Percentiles rank a stretch among this genome's conserved stretches.
Conservation (phyloP, 2,329 filamentous ascomycete species). For the Metarhizium rileyi region DNA sequence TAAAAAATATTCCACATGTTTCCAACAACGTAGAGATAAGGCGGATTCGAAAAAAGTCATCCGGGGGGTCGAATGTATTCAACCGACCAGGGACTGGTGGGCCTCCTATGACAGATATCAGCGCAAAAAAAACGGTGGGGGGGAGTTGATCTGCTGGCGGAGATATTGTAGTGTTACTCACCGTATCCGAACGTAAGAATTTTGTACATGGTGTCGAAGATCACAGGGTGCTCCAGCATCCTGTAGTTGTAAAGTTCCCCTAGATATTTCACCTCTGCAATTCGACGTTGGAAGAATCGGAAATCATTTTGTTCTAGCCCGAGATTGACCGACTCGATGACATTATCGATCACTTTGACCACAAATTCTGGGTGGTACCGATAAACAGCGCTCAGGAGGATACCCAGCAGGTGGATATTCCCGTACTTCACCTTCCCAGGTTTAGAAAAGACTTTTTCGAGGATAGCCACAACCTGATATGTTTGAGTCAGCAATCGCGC, state of each 20-base stretch:
- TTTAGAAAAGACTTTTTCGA: slow-evolving; percentile 90
- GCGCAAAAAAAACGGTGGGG: background rate
- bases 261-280: slow-evolving; percentile 93
- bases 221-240: slow-evolving; percentile 87
- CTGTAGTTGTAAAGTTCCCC: slow-evolving; percentile 97
- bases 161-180: slow-evolving; percentile 22
- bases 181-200: slow-evolving; percentile 87
- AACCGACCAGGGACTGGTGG: slow-evolving; percentile 69
- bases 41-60: slow-evolving; percentile 94
- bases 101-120: slow-evolving; percentile 44
- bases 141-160: background rate
- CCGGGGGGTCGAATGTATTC: slow-evolving; percentile 74
- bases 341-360: slow-evolving; percentile 81
- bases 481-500: slow-evolving; percentile 1
- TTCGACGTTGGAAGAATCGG: slow-evolving; percentile 88
- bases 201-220: slow-evolving; percentile 93
- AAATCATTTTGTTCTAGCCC: slow-evolving; percentile 95
- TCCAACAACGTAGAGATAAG: slow-evolving; percentile 83
- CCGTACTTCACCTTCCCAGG: slow-evolving; percentile 96
- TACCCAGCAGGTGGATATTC: slow-evolving; percentile 87
- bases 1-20: slow-evolving; percentile 93
- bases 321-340: slow-evolving; percentile 78
- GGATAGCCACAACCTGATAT: slow-evolving; percentile 54
- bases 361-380: slow-evolving; percentile 89
- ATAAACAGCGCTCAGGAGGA: slow-evolving; percentile 79